Base-by-base conservation (phyloP, 768 basidiomycete species). In the Cytidiella melzeri region DNA sequence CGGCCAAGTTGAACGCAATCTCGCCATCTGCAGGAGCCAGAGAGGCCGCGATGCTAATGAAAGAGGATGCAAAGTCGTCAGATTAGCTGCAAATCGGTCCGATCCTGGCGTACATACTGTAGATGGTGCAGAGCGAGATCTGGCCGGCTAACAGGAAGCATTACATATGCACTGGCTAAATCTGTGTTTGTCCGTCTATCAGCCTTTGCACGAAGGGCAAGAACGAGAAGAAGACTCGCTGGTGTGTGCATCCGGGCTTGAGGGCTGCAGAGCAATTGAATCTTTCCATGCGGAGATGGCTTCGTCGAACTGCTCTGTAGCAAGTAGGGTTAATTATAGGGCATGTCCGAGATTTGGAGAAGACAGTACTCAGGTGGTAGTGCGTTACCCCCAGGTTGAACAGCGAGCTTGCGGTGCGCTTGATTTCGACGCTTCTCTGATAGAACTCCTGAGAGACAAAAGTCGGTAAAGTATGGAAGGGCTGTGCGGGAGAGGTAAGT, bases 381-480 rank as follows among this genome's bases (percentile, higher is more conserved):
- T 89, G 83, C 3, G 91, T 90, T 25, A 92, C 91, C 38, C 91
- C 90, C 12, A 92, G 75, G 63, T 92, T 92, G 68, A 92, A 92
- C 34, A 92, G 74, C 11, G 86, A 83, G 64, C 84, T 87, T 9
- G 88, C 85, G 47, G 76, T 87, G 51, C 81, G 78, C 63, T 84
- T 83, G 49, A 92, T 87, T 60, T 90, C 82, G 24, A 83, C 77
- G 59, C 88, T 90, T 56, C 88, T 80, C 64, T 77, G 72, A 67
- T 92, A 92, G 34, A 87, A 73, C 3, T 45, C 58, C 62, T 64
- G 45, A 15, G 12, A 28, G 42, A 39, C 13, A 27, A 48, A 34
- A 9, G 11, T n/a, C 3, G 43, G 6, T 21, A 3, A 18, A 45
- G 6, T 5, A 40, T 20, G 4, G 20, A 44, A 21, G 30, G 40